Evolutionary conservation across 306 rosid genomes (phyloP).

Genomic region (Purshia tridentata): DNA sequence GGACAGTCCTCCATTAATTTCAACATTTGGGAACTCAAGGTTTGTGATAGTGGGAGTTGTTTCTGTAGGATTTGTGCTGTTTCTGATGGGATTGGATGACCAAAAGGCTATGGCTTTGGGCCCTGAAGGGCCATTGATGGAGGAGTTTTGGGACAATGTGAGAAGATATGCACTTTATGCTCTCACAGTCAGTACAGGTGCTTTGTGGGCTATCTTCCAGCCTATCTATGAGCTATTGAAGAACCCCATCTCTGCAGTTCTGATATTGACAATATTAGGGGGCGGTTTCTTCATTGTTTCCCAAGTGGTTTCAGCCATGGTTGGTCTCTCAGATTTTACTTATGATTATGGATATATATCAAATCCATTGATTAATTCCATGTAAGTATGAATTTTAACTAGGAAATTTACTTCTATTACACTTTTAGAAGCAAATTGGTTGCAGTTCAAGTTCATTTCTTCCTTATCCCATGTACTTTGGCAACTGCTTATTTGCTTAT

Average conservation of each 20-base stretch:
- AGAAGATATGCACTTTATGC: slow-evolving; percentile 84
- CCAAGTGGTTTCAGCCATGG: slow-evolving; percentile 85
- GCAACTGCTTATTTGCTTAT: background rate
- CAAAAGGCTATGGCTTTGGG: slow-evolving; percentile 82
- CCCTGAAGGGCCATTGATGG: slow-evolving; percentile 88
- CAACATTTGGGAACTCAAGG: slow-evolving; percentile 30
- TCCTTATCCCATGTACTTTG: too few species aligned
- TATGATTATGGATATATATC: slow-evolving; percentile 53
- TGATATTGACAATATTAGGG: slow-evolving; percentile 57
- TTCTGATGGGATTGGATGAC: slow-evolving; percentile 48
- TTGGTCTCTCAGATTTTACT: slow-evolving; percentile 75
- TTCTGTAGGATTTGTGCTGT: slow-evolving; percentile 57
- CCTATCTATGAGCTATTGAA: slow-evolving; percentile 72
- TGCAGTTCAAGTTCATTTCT: background rate
- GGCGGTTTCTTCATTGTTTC: slow-evolving; percentile 62
- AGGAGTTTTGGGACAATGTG: slow-evolving; percentile 95
- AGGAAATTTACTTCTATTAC: slow-evolving; percentile 4
- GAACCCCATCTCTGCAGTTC: slow-evolving; percentile 86
- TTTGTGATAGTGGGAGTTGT: slow-evolving; percentile 57
- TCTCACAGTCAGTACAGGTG: slow-evolving; percentile 83
- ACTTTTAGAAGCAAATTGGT: slow-evolving; percentile 2
- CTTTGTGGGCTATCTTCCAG: slow-evolving; percentile 57
- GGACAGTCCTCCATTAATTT: too few species aligned
- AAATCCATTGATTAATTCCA: background rate
- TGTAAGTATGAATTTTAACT: background rate